phyloP scores from a whole-genome alignment of 768 basidiomycete genomes.

The Pleurotus citrinopileatus region DNA sequence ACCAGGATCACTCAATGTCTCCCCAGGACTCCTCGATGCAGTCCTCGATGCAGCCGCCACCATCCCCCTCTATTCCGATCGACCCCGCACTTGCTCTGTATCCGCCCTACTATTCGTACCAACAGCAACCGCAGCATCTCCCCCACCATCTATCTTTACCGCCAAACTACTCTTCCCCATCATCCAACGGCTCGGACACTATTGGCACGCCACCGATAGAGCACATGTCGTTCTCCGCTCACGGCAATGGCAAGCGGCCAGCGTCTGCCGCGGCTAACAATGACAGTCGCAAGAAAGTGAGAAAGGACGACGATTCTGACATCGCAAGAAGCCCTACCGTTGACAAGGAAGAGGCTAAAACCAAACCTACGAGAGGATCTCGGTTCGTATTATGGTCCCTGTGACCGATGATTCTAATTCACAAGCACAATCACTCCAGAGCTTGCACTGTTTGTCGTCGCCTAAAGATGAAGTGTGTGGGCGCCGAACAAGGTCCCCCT shows the following conservation, averaged over 20 bases:
- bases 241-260: conserved; percentile 66
- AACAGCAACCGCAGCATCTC: conserved; percentile 46
- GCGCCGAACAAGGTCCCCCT: conserved; percentile 86
- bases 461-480: conserved; percentile 92
- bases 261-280: conserved; percentile 44
- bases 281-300: conserved; percentile 55
- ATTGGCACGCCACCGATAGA: conserved; percentile 74
- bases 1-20: conserved; percentile 29
- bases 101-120: conserved; percentile 60
- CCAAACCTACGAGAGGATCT: conserved; percentile 86
- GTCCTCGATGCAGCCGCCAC: conserved; percentile 51
- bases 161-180: conserved; percentile 70
- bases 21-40: conserved; percentile 39
- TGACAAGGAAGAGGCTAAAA: conserved; percentile 66
- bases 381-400: conserved; percentile 43
- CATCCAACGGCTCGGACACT: conserved; percentile 76
- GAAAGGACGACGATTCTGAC: conserved; percentile 55
- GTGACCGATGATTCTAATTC: background rate
- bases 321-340: conserved; percentile 49
- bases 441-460: conserved; percentile 92
- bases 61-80: conserved; percentile 61
- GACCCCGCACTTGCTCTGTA: conserved; percentile 73
- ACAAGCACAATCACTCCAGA: conserved; percentile 33
- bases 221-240: conserved; percentile 45
- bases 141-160: conserved; percentile 55